These are phyloP conservation scores for Kazachstania sp. DNA, from an alignment of 1,139 yeast species.

Conservation along the genomic window DNA sequence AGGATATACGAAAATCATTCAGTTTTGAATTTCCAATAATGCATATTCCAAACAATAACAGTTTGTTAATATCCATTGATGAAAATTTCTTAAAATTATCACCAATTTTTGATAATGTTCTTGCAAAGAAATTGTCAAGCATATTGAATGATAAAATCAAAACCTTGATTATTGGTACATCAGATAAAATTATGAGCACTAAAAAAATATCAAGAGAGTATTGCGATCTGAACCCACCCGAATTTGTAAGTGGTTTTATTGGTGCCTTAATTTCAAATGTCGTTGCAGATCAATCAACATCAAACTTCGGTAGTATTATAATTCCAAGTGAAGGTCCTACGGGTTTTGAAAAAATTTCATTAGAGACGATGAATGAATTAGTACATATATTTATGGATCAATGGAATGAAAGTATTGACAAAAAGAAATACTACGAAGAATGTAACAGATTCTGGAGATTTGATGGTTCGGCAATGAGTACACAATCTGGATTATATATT, in stretches of 20 bases:
- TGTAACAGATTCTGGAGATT: constrained; percentile 26
- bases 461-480: constrained; percentile 24
- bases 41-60: constrained; percentile 12
- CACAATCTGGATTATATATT: constrained; percentile 28
- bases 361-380: constrained; percentile 22
- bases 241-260: constrained; percentile 28
- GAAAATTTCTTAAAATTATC: constrained; percentile 26
- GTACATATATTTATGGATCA: constrained; percentile 15
- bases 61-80: constrained; percentile 18
- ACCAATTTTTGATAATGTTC: constrained; percentile 20
- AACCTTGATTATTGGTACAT: constrained; percentile 21
- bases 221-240: constrained; percentile 26
- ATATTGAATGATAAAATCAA: constrained; percentile 3
- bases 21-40: constrained; percentile 17
- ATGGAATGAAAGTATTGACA: constrained; percentile 9
- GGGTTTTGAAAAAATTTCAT: constrained; percentile 28
- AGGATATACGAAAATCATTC: constrained; percentile 2
- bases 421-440: constrained; percentile 16
- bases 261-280: constrained; percentile 22
- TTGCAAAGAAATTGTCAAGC: constrained; percentile 12
- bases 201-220: constrained; percentile 11
- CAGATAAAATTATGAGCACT: constrained; percentile 22
- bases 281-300: constrained; percentile 3
- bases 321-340: constrained; percentile 32
- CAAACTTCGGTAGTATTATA: constrained; percentile 15